Evolutionary conservation across 805 yeast genomes (phyloP).

Genomic region (Millerozyma acaciae): DNA sequence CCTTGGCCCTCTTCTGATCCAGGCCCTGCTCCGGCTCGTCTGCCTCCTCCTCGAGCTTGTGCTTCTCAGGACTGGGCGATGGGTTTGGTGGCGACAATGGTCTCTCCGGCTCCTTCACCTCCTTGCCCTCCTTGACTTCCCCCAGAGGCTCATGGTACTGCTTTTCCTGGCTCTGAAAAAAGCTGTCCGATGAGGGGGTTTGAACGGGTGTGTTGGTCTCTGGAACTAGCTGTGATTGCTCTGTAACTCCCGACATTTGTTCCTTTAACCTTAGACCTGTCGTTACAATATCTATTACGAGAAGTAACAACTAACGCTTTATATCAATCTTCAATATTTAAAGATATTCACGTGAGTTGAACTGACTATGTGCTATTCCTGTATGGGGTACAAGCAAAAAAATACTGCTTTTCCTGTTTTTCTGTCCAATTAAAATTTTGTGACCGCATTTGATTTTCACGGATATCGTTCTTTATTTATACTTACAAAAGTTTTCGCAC

Average conservation of each 20-base stretch:
- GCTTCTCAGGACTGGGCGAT: conserved; percentile 40
- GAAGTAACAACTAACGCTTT: too few relatives aligned
- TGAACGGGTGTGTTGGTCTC: conserved; percentile 38
- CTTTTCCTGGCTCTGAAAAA: conserved; percentile 10
- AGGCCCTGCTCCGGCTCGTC: conserved; percentile 15
- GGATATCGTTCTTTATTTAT: conserved; percentile 4
- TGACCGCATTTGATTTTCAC: conserved; percentile 3
- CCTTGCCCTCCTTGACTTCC: conserved; percentile 12
- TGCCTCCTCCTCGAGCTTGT: conserved; percentile 25
- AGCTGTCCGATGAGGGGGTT: conserved; percentile 32
- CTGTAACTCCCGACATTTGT: conserved; percentile 27
- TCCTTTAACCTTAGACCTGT: too few relatives aligned
- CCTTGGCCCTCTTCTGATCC: conserved; percentile 11
- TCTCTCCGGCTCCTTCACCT: conserved; percentile 22
- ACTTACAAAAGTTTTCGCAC: conserved; percentile 3
- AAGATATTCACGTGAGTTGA: too few relatives aligned
- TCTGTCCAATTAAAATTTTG: conserved; percentile 5
- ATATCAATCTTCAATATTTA: too few relatives aligned
- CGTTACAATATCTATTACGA: background rate
- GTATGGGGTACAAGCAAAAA: background rate
- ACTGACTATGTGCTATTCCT: background rate
- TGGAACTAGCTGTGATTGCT: conserved; percentile 13
- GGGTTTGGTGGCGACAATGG: conserved; percentile 45
- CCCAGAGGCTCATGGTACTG: conserved; percentile 4
- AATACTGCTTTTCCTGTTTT: too few relatives aligned